Evolutionary conservation across 768 basidiomycete species (phyloP).

Genomic region (Agaricus subrufescens): DNA sequence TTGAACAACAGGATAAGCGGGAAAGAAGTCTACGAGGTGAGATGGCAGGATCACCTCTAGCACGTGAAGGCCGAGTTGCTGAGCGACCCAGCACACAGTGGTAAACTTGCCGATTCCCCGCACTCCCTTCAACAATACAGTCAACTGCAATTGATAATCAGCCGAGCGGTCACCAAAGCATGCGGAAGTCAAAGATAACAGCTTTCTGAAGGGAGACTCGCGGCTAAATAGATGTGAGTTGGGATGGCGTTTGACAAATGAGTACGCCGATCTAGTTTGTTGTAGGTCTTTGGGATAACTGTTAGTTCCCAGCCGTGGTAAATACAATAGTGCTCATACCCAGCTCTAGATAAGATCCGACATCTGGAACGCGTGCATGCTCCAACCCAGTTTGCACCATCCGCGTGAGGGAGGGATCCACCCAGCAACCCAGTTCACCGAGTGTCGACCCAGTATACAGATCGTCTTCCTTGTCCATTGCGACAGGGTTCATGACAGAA

Average conservation of each 20-base stretch:
- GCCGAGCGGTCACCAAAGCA: constrained; percentile 51
- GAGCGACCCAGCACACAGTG: constrained; percentile 48
- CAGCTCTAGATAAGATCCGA: constrained; percentile 41
- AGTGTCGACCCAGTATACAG: constrained; percentile 49
- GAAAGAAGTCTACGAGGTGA: neutral
- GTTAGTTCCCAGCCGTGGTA: neutral
- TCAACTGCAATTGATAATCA: constrained; percentile 60
- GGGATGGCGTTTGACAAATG: constrained; percentile 15
- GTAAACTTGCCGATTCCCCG: constrained; percentile 82
- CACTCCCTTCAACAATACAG: constrained; percentile 73
- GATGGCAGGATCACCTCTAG: constrained; percentile 51
- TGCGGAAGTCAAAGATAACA: constrained; percentile 58
- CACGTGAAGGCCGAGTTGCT: constrained; percentile 68
- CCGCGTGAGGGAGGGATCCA: constrained; percentile 69
- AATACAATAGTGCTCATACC: constrained; percentile 30
- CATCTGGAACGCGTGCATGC: constrained; percentile 54
- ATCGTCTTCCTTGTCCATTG: constrained; percentile 28
- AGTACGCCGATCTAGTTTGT: constrained; percentile 20
- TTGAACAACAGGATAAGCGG: constrained; percentile 22
- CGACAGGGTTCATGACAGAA: constrained; percentile 38
- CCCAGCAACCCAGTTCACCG: constrained; percentile 81
- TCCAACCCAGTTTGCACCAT: constrained; percentile 80
- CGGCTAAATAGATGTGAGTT: constrained; percentile 24
- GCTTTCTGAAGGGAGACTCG: constrained; percentile 35
- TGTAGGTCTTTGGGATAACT: constrained; percentile 5